These are phyloP conservation scores for Pythium apleroticum DNA, from an alignment of 352 stramenopile species.

Conservation along the genomic window DNA sequence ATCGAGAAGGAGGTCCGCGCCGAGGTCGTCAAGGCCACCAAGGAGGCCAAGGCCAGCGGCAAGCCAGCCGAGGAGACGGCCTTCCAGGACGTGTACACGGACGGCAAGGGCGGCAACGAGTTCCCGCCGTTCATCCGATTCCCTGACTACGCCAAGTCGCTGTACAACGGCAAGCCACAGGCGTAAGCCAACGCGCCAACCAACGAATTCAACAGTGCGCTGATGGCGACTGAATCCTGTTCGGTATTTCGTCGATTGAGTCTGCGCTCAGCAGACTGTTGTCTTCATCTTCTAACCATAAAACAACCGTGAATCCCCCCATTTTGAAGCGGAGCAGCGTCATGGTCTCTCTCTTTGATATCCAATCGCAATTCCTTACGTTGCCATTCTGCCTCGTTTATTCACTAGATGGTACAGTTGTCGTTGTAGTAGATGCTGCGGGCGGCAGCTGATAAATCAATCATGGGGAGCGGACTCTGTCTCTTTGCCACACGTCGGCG, in stretches of 20 bases:
- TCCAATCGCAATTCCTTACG: slow-evolving; percentile 27
- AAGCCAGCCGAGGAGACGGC: slow-evolving; percentile 49
- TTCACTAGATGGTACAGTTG: slow-evolving; percentile 14
- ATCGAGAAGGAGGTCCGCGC: slow-evolving; percentile 98
- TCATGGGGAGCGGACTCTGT: background rate
- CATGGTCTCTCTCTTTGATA: background rate
- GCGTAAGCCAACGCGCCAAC: slow-evolving; percentile 12
- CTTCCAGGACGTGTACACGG: slow-evolving; percentile 90
- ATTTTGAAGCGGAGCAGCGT: background rate
- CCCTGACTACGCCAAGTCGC: slow-evolving; percentile 95
- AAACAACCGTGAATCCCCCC: background rate
- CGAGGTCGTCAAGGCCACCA: slow-evolving; percentile 95
- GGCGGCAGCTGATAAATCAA: slow-evolving; percentile 2
- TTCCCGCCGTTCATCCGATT: slow-evolving; percentile 97
- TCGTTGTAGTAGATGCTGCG: slow-evolving; percentile 6
- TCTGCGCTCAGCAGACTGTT: background rate
- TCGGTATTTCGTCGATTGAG: background rate
- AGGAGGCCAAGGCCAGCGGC: slow-evolving; percentile 89
- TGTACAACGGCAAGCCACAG: slow-evolving; percentile 82
- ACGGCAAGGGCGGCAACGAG: slow-evolving; percentile 89
- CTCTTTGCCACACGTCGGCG: background rate
- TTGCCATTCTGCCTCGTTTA: slow-evolving; percentile 22
- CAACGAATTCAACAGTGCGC: background rate
- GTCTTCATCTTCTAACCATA: slow-evolving; percentile 3
- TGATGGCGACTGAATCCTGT: background rate